A percentile compares a stretch with the other conserved stretches of the same genome.
These are phyloP conservation scores for Trichopus zeylanicus DNA, from an alignment of 116 monocot species.

Conservation along the genomic window DNA sequence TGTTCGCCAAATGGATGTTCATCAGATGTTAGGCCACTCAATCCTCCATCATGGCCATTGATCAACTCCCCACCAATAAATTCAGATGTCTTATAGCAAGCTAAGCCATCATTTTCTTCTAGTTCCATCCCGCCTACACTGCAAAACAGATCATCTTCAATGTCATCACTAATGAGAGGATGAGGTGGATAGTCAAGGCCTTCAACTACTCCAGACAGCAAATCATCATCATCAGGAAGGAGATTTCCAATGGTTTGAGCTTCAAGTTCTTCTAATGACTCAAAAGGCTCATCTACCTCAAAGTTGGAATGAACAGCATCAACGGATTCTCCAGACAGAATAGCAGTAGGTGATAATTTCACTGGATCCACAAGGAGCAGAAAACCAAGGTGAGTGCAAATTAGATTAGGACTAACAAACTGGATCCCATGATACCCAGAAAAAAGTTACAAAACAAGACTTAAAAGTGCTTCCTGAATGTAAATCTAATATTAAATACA, in stretches of 20 bases:
- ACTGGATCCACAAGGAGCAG: slow-evolving; percentile 19
- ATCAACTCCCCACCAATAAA: slow-evolving; percentile 14
- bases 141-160: slow-evolving; percentile 70
- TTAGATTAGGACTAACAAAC: not conserved
- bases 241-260: slow-evolving; percentile 84
- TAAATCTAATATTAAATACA: no score
- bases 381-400: not conserved
- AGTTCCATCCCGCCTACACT: slow-evolving; percentile 73
- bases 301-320: slow-evolving; percentile 20
- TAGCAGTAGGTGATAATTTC: slow-evolving; percentile 30
- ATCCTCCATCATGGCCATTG: slow-evolving; percentile 15
- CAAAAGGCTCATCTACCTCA: slow-evolving; percentile 52
- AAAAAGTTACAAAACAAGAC: no score
- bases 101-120: slow-evolving; percentile 32
- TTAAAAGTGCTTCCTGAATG: no score
- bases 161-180: slow-evolving; percentile 30
- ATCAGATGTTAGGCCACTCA: slow-evolving; percentile 15
- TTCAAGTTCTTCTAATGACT: slow-evolving; percentile 65
- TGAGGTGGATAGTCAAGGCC: slow-evolving; percentile 25
- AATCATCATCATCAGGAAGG: slow-evolving; percentile 86
- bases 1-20: slow-evolving; percentile 46
- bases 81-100: slow-evolving; percentile 19
- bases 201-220: slow-evolving; percentile 60
- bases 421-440: not conserved
- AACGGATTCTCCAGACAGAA: slow-evolving; percentile 27